Percentiles rank a stretch among this genome's conserved stretches.
These are phyloP conservation scores for Penicillium sumatraense DNA, from an alignment of 2,329 filamentous ascomycete genomes.

Conservation along the genomic window DNA sequence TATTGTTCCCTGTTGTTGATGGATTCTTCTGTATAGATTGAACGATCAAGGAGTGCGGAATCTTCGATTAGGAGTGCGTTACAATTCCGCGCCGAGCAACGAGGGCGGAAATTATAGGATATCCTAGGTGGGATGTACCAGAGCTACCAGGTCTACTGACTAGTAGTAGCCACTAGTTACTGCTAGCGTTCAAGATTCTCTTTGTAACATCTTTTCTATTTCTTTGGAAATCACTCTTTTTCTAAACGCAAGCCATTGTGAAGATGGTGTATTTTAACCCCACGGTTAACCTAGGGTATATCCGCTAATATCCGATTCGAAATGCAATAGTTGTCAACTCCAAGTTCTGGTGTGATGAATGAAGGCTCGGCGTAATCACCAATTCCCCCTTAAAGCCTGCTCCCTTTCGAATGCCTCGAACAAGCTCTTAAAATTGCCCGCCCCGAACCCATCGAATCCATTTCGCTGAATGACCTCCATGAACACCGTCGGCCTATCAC, in stretches of 20 bases:
- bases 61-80: slow-evolving; percentile 23
- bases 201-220: neutral
- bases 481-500: slow-evolving; percentile 93
- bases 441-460: slow-evolving; percentile 86
- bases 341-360: neutral
- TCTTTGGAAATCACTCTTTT: neutral
- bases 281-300: too few species aligned
- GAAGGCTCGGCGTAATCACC: neutral
- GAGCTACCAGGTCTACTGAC: too few species aligned
- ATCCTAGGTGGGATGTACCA: too few species aligned
- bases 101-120: neutral
- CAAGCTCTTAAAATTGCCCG: slow-evolving; percentile 88
- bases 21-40: neutral
- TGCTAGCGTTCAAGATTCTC: too few species aligned
- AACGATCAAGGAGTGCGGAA: slow-evolving; percentile 16
- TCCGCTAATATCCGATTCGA: neutral
- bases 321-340: neutral
- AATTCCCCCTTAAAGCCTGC: slow-evolving; percentile 79
- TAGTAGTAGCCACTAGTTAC: too few species aligned
- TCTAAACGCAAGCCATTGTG: neutral
- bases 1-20: neutral
- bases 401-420: slow-evolving; percentile 94
- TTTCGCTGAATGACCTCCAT: slow-evolving; percentile 91
- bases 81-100: neutral
- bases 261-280: neutral